Evolutionary conservation across 805 yeast species (phyloP).

Genomic region (Kodamaea lidongshanica): DNA sequence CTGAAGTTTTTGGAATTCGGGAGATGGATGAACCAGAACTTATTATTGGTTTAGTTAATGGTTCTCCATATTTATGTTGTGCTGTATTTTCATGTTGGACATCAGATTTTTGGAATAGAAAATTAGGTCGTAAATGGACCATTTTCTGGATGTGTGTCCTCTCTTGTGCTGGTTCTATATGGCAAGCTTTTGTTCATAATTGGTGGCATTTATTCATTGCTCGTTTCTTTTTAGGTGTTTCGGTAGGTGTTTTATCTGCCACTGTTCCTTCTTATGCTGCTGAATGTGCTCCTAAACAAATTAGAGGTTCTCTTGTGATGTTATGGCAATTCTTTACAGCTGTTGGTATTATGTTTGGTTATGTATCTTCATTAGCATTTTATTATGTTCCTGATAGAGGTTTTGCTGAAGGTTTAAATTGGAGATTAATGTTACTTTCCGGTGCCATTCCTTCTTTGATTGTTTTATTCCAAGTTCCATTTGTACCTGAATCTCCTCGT

Average conservation of each 20-base stretch:
- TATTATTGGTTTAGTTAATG: slow-evolving; percentile 55
- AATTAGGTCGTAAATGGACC: slow-evolving; percentile 55
- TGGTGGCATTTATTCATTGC: slow-evolving; percentile 59
- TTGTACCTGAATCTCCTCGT: slow-evolving; percentile 65
- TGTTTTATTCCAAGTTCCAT: slow-evolving; percentile 43
- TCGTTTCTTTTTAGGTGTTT: slow-evolving; percentile 53
- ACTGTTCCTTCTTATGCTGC: slow-evolving; percentile 64
- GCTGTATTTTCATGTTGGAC: slow-evolving; percentile 56
- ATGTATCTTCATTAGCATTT: slow-evolving; percentile 53
- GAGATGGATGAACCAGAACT: slow-evolving; percentile 42
- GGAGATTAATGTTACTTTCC: slow-evolving; percentile 62
- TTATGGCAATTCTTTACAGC: slow-evolving; percentile 73
- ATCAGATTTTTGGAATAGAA: slow-evolving; percentile 47
- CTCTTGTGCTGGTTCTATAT: slow-evolving; percentile 55
- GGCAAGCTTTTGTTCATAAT: slow-evolving; percentile 60
- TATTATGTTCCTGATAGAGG: slow-evolving; percentile 45
- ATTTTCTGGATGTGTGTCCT: slow-evolving; percentile 56
- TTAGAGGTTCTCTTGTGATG: slow-evolving; percentile 63
- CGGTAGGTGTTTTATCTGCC: slow-evolving; percentile 62
- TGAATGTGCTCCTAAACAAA: slow-evolving; percentile 52
- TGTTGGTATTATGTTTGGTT: slow-evolving; percentile 64
- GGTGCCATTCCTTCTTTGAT: slow-evolving; percentile 52
- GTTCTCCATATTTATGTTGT: slow-evolving; percentile 61
- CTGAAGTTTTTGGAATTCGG: slow-evolving; percentile 44
- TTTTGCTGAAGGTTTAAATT: slow-evolving; percentile 43